Percentiles rank a stretch among this genome's conserved stretches.
These are phyloP conservation scores for Arabis alpina DNA, from an alignment of 345 rosid genomes.

Conservation along the genomic window DNA sequence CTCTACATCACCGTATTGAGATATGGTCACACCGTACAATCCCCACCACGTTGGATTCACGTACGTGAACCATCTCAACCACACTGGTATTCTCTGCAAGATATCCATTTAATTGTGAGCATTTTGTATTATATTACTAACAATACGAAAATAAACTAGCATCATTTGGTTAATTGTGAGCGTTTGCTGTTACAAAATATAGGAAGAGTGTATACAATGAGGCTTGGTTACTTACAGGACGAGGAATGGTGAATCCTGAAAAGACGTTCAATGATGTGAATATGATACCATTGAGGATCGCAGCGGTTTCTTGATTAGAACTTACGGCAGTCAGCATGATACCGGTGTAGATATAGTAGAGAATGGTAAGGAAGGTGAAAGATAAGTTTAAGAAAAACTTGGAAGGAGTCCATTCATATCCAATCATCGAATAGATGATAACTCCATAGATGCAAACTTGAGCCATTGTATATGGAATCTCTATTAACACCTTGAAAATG, in stretches of 20 bases:
- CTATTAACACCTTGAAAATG: conserved; percentile 48
- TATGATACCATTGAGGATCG: conserved; percentile 40
- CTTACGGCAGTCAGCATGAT: conserved; percentile 50
- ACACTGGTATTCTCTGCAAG: conserved; percentile 50
- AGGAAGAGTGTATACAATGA: neutral
- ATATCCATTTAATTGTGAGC: neutral
- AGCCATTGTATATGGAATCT: conserved; percentile 54
- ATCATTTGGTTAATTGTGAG: neutral
- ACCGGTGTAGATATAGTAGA: conserved; percentile 54
- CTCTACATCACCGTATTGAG: conserved; percentile 55
- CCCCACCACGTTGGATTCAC: conserved; percentile 55
- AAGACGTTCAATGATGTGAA: conserved; percentile 52
- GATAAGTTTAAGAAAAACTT: conserved; percentile 46
- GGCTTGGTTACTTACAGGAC: conserved; percentile 40
- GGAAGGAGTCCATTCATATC: conserved; percentile 54
- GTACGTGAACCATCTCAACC: conserved; percentile 56
- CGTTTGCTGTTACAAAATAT: neutral
- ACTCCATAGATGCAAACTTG: conserved; percentile 44
- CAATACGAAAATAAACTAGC: neutral
- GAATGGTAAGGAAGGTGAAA: conserved; percentile 51
- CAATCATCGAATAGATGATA: conserved; percentile 52
- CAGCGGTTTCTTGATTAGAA: conserved; percentile 49
- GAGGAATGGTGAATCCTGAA: conserved; percentile 58
- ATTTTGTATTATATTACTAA: neutral
- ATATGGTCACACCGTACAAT: conserved; percentile 44